Conservation (phyloP, 345 rosid genomes). For the Populus pruinosa region DNA sequence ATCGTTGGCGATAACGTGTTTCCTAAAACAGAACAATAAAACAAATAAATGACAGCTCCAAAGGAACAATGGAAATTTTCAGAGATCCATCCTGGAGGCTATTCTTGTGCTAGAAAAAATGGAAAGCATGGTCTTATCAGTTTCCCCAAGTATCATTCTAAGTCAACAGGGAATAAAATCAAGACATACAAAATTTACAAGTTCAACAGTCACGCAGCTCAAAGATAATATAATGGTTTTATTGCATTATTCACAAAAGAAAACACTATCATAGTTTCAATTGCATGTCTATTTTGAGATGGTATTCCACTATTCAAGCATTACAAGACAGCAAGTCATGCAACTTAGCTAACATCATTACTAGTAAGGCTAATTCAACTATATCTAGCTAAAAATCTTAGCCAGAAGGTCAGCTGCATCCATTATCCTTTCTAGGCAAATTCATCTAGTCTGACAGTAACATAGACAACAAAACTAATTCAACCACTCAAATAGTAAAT, state of each 20-base stretch:
- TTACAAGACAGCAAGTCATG: background rate
- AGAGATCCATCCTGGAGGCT: background rate
- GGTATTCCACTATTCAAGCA: background rate
- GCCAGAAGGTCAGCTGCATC: background rate
- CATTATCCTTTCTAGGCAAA: background rate
- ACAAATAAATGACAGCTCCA: background rate
- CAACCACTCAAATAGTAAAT: background rate
- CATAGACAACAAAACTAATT: background rate
- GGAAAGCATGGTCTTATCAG: background rate
- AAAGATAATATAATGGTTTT: background rate
- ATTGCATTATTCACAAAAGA: background rate
- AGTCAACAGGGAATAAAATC: background rate
- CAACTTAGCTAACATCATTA: background rate
- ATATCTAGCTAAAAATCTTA: background rate
- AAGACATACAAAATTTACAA: no score
- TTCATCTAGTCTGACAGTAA: background rate
- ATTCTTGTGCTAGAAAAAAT: background rate
- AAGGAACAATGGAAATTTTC: background rate
- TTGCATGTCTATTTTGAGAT: background rate
- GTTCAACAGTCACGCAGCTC: background rate
- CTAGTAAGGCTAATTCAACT: background rate
- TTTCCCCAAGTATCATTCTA: background rate
- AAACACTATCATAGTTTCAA: background rate
- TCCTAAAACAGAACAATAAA: slow-evolving; percentile 42
- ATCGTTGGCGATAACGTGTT: slow-evolving; percentile 87